Evolutionary conservation across 1,284 basidiomycete species (phyloP).

Genomic region (Rhodotorula sp.): DNA sequence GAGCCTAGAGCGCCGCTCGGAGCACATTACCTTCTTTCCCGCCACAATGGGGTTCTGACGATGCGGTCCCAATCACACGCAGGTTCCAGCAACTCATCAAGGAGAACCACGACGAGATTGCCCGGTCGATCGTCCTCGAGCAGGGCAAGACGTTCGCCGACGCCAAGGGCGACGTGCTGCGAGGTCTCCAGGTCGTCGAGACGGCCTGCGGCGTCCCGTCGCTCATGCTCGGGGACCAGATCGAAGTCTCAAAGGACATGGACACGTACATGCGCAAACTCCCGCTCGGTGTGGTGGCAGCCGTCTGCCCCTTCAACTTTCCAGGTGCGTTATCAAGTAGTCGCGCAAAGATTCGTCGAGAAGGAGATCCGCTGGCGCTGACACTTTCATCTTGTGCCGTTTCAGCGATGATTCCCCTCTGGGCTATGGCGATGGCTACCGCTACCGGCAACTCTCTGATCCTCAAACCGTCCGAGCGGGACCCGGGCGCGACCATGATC

Average conservation of each 20-base stretch:
- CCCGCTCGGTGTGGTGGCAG: conserved; percentile 64
- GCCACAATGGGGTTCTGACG: neutral
- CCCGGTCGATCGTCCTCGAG: conserved; percentile 45
- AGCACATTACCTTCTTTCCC: too few species aligned
- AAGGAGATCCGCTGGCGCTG: too few species aligned
- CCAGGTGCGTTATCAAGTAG: neutral
- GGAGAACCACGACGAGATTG: conserved; percentile 52
- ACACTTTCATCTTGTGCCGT: conserved; percentile 34
- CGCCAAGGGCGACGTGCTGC: conserved; percentile 89
- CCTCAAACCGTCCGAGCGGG: conserved; percentile 92
- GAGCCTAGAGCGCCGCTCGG: neutral
- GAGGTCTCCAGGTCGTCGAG: conserved; percentile 87
- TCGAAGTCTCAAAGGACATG: conserved; percentile 97
- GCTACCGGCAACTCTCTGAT: conserved; percentile 93
- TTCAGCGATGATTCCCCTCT: conserved; percentile 88
- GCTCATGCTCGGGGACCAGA: conserved; percentile 79
- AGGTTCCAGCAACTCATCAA: conserved; percentile 51
- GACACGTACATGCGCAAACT: conserved; percentile 78
- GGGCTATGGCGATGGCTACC: conserved; percentile 82
- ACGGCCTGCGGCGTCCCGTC: conserved; percentile 78
- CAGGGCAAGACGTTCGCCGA: conserved; percentile 58
- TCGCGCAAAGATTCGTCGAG: too few species aligned
- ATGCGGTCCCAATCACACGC: neutral
- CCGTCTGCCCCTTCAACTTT: conserved; percentile 59
- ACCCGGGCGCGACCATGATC: conserved; percentile 95